Conservation (phyloP, 306 rosid species). For the Lathyrus aphaca region DNA sequence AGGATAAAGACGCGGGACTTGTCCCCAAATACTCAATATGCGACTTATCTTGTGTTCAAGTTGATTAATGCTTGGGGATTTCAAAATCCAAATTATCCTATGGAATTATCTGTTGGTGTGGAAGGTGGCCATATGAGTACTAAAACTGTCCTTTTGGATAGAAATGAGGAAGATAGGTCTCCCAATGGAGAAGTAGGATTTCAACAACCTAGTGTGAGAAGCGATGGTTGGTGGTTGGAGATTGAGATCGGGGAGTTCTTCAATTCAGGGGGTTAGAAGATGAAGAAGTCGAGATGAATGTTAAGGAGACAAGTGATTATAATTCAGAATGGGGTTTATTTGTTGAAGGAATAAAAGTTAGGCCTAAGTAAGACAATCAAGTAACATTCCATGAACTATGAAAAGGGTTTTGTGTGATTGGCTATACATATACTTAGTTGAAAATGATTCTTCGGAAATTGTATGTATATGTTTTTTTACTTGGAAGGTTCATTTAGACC, state of each 20-base stretch:
- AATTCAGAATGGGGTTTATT: conserved; percentile 54
- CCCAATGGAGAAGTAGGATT: no score
- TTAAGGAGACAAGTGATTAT: conserved; percentile 41
- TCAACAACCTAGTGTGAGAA: conserved; percentile 47
- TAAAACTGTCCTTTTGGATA: conserved; percentile 16
- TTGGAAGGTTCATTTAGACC: no score
- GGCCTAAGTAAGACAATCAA: conserved; percentile 48
- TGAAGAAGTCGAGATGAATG: conserved; percentile 53
- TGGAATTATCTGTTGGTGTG: conserved; percentile 43
- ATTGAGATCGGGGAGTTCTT: conserved; percentile 71
- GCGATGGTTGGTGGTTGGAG: conserved; percentile 74
- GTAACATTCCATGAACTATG: conserved; percentile 19
- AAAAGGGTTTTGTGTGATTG: no score
- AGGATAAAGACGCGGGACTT: conserved; percentile 44
- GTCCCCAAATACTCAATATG: conserved; percentile 57
- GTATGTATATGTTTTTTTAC: no score
- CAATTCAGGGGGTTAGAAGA: conserved; percentile 44
- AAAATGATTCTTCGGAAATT: no score
- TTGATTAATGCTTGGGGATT: conserved; percentile 41
- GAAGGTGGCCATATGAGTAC: conserved; percentile 13
- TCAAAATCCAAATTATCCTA: conserved; percentile 32
- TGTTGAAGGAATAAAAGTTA: conserved; percentile 74
- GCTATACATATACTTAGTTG: no score
- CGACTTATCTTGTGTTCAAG: conserved; percentile 69
- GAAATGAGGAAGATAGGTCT: no score